These are phyloP conservation scores for Magnusiomyces starmeri DNA, from an alignment of 1,139 yeast species.

Conservation along the genomic window DNA sequence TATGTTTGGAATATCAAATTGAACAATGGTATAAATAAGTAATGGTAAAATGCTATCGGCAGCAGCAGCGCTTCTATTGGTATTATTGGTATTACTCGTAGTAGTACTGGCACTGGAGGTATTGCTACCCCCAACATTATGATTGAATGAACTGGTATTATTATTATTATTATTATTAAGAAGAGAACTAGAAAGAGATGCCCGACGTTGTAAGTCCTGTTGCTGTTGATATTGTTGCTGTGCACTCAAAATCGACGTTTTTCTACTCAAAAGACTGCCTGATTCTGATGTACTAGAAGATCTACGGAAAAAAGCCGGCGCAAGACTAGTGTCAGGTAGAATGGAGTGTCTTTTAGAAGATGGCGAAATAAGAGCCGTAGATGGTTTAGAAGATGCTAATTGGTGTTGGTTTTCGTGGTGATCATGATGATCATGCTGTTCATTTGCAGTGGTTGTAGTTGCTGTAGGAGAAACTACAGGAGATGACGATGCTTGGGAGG, in stretches of 20 bases:
- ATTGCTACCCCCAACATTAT: neutral
- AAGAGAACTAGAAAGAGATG: neutral
- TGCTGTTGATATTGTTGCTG: neutral
- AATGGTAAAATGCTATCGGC: constrained; percentile 54
- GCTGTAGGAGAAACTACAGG: neutral
- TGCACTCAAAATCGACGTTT: neutral
- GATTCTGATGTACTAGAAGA: neutral
- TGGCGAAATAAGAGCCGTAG: neutral
- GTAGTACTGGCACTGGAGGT: neutral
- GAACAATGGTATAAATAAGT: constrained; percentile 44
- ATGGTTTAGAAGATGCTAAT: neutral
- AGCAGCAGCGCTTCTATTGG: constrained; percentile 19
- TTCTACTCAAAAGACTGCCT: neutral
- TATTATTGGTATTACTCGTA: neutral
- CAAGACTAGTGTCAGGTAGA: neutral
- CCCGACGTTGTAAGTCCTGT: neutral
- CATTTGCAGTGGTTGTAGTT: neutral
- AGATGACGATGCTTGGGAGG: neutral
- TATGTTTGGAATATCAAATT: constrained; percentile 39
- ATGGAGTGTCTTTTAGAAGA: neutral
- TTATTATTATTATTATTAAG: neutral
- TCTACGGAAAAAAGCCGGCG: neutral
- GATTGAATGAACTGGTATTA: neutral
- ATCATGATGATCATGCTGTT: too few species aligned
- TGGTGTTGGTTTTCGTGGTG: too few species aligned